Percentiles rank a stretch among this genome's conserved stretches.
These are phyloP conservation scores for Cardamine resedifolia DNA, from an alignment of 345 rosid genomes.

Conservation along the genomic window DNA sequence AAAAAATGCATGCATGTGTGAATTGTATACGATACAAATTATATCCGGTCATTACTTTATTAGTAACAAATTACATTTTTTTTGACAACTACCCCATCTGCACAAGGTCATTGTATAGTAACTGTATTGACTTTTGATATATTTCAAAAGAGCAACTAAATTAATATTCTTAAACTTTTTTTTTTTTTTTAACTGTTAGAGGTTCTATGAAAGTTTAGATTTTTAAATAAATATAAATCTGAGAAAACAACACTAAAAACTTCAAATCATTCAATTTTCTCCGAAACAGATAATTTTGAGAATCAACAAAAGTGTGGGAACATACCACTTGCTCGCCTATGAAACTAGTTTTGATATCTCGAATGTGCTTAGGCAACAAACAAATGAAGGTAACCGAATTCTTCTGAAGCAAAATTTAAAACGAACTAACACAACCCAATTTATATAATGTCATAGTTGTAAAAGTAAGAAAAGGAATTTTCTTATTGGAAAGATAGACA, in stretches of 20 bases:
- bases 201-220: neutral
- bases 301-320: neutral
- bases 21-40: no score
- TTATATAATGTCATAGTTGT: neutral
- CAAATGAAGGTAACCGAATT: neutral
- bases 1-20: neutral
- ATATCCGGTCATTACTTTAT: no score
- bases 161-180: no score
- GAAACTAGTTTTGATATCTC: neutral
- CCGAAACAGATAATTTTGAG: no score
- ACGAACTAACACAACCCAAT: neutral
- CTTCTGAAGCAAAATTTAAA: neutral
- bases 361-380: neutral
- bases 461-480: conserved; percentile 3
- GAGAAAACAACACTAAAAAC: neutral
- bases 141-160: neutral
- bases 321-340: neutral
- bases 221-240: no score
- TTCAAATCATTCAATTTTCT: neutral
- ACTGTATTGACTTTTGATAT: no score
- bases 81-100: neutral
- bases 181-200: neutral
- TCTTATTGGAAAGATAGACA: conserved; percentile 4
- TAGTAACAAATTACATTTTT: no score
- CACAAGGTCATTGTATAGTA: neutral